Percentiles rank a stretch among this genome's conserved stretches.
These are phyloP conservation scores for Globisporangium carolinianum DNA, from an alignment of 352 stramenopile genomes.

Conservation along the genomic window DNA sequence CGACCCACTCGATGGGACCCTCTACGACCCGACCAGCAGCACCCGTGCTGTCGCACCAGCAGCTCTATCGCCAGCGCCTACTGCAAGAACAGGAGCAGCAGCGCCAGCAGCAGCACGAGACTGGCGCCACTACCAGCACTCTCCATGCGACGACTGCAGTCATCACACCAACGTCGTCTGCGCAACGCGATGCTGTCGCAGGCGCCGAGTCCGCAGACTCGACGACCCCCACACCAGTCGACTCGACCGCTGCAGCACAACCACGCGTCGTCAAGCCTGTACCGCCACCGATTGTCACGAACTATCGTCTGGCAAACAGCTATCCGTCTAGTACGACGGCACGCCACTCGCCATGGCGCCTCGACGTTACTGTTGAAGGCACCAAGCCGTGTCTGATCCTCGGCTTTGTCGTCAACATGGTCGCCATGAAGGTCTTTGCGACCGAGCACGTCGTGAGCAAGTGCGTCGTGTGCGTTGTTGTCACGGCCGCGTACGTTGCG, in stretches of 20 bases:
- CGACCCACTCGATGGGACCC: too few relatives aligned
- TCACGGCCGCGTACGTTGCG: slow-evolving; percentile 37
- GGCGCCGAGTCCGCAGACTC: not conserved
- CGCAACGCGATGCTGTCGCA: not conserved
- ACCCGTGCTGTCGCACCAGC: slow-evolving; percentile 57
- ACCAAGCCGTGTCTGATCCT: slow-evolving; percentile 70
- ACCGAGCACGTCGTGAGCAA: slow-evolving; percentile 67
- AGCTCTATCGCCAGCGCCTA: slow-evolving; percentile 68
- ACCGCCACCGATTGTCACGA: slow-evolving; percentile 14
- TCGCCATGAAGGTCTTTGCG: slow-evolving; percentile 54
- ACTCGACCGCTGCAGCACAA: not conserved
- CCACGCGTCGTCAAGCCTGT: slow-evolving; percentile 14
- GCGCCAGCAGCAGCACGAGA: slow-evolving; percentile 10
- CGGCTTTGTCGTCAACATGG: slow-evolving; percentile 72
- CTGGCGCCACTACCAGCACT: not conserved
- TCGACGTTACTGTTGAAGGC: slow-evolving; percentile 52
- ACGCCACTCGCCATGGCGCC: slow-evolving; percentile 30
- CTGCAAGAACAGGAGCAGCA: slow-evolving; percentile 41
- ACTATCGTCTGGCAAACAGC: not conserved
- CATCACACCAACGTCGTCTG: slow-evolving; percentile 10
- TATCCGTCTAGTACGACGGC: too few relatives aligned
- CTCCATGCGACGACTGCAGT: slow-evolving; percentile 2
- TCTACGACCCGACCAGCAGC: slow-evolving; percentile 2
- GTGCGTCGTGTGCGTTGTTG: slow-evolving; percentile 43
- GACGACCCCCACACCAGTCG: not conserved